phyloP scores from a whole-genome alignment of 2,329 filamentous ascomycete genomes.

The Magnaporthiopsis rhizophila region DNA sequence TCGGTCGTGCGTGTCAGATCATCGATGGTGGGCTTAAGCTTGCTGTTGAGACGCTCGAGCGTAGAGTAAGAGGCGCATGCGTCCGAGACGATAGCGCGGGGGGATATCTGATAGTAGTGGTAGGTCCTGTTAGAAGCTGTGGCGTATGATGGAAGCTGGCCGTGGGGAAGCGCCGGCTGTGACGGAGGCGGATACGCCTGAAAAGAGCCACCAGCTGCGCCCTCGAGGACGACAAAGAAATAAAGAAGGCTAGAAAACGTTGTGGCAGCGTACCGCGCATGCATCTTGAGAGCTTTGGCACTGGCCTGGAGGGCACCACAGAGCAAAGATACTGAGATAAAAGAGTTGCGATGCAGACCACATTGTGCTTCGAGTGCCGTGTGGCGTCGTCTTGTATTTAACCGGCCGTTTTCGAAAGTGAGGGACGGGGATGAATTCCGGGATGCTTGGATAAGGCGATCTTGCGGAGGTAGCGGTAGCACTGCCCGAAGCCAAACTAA shows the following conservation, averaged over 20 bases:
- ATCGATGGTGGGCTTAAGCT: slow-evolving; percentile 67
- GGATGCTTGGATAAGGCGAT: not conserved
- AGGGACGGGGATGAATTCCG: not conserved
- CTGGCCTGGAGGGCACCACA: slow-evolving; percentile 40
- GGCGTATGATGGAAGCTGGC: not conserved
- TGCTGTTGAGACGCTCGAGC: slow-evolving; percentile 74
- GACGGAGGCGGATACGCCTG: slow-evolving; percentile 15
- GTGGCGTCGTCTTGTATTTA: not conserved
- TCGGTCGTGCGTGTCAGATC: slow-evolving; percentile 82
- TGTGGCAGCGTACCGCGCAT: slow-evolving; percentile 41
- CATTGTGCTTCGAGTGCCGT: slow-evolving; percentile 29
- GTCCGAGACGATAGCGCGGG: slow-evolving; percentile 82
- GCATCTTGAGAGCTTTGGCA: slow-evolving; percentile 39
- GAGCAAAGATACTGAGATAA: slow-evolving; percentile 47
- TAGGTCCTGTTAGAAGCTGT: slow-evolving; percentile 29
- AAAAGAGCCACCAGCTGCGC: slow-evolving; percentile 7
- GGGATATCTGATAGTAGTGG: slow-evolving; percentile 60
- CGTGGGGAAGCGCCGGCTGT: slow-evolving; percentile 15
- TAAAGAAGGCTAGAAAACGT: slow-evolving; percentile 11
- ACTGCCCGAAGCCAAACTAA: not conserved
- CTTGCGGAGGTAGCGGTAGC: not conserved
- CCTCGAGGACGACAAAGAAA: slow-evolving; percentile 10
- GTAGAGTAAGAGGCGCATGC: slow-evolving; percentile 90
- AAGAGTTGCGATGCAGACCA: slow-evolving; percentile 46
- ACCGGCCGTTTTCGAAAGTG: not conserved